Percentiles rank a stretch among this genome's conserved stretches.
Evolutionary conservation across 192 early-diverging fungal genomes (phyloP).

Genomic region (Dissophora globulifera): DNA sequence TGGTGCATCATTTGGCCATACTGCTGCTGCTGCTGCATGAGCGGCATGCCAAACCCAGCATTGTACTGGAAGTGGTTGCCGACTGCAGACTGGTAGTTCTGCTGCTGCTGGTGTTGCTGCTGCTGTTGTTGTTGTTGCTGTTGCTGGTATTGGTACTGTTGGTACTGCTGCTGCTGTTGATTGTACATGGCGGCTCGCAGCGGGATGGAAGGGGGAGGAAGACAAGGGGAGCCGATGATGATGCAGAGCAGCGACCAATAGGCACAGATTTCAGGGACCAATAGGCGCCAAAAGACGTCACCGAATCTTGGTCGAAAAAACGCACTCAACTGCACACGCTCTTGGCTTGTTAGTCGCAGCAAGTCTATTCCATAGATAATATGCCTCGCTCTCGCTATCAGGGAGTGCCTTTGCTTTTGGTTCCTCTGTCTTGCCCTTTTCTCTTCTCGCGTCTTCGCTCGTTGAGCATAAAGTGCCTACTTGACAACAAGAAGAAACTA

Average conservation of each 20-base stretch:
- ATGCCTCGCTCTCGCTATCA: too few relatives aligned
- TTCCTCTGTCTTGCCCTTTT: too few relatives aligned
- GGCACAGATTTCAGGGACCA: too few relatives aligned
- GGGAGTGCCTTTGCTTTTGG: too few relatives aligned
- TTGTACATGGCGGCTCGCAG: conserved; percentile 34
- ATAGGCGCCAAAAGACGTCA: too few relatives aligned
- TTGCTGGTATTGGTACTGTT: conserved; percentile 25
- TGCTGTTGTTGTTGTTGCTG: conserved; percentile 26
- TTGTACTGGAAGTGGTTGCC: conserved; percentile 49
- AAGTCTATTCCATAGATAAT: too few relatives aligned
- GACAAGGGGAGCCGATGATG: too few relatives aligned
- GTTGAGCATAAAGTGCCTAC: neutral
- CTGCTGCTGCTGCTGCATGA: conserved; percentile 42
- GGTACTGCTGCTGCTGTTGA: conserved; percentile 24
- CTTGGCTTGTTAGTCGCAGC: too few relatives aligned
- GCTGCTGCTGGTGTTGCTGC: conserved; percentile 38
- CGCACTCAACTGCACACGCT: too few relatives aligned
- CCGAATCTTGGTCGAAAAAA: too few relatives aligned
- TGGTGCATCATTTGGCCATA: conserved; percentile 49
- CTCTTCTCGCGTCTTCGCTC: neutral
- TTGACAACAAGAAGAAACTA: neutral
- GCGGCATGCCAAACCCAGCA: conserved; percentile 35
- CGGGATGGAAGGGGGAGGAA: too few relatives aligned
- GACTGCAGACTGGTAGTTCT: conserved; percentile 35
- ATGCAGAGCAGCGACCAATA: too few relatives aligned